These are phyloP conservation scores for Globisporangium middletonii DNA, from an alignment of 352 stramenopile species.

Conservation along the genomic window DNA sequence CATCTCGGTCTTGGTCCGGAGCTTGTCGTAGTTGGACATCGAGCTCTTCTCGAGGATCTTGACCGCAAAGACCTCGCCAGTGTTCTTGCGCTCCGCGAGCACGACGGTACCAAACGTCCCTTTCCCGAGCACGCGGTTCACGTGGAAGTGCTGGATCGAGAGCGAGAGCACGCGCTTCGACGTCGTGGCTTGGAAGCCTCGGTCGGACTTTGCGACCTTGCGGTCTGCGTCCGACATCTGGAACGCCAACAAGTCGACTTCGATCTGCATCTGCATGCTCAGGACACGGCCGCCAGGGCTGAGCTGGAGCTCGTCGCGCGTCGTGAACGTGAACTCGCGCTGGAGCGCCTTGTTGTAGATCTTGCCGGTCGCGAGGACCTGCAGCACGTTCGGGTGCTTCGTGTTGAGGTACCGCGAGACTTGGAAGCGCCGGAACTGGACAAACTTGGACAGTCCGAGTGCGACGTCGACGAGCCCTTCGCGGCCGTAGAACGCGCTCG, in stretches of 20 bases:
- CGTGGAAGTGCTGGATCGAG: slow-evolving; percentile 92
- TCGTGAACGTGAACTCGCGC: slow-evolving; percentile 78
- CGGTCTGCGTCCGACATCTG: slow-evolving; percentile 69
- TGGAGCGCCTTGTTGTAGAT: slow-evolving; percentile 81
- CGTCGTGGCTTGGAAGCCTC: slow-evolving; percentile 58
- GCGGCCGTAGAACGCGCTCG: slow-evolving; percentile 69
- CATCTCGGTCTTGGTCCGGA: slow-evolving; percentile 91
- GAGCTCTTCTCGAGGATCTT: slow-evolving; percentile 91
- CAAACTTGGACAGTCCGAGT: slow-evolving; percentile 62
- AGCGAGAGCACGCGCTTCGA: slow-evolving; percentile 81
- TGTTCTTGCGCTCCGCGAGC: slow-evolving; percentile 77
- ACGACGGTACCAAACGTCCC: slow-evolving; percentile 93
- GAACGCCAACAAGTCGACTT: slow-evolving; percentile 76
- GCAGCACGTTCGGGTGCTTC: slow-evolving; percentile 77
- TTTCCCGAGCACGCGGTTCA: slow-evolving; percentile 93
- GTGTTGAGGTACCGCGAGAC: slow-evolving; percentile 73
- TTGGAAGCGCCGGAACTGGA: slow-evolving; percentile 65
- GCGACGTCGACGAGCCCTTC: slow-evolving; percentile 80
- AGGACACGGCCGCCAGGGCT: slow-evolving; percentile 72
- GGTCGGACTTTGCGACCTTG: slow-evolving; percentile 60
- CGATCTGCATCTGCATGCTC: slow-evolving; percentile 80
- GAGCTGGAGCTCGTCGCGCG: slow-evolving; percentile 71
- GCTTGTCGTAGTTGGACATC: slow-evolving; percentile 90
- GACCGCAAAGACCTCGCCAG: slow-evolving; percentile 86
- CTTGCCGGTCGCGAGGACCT: slow-evolving; percentile 63